Evolutionary conservation across 2,329 filamentous ascomycete species (phyloP), one percentile per base, ranked within the genome.

Genomic region (Trichoderma arundinaceum): DNA sequence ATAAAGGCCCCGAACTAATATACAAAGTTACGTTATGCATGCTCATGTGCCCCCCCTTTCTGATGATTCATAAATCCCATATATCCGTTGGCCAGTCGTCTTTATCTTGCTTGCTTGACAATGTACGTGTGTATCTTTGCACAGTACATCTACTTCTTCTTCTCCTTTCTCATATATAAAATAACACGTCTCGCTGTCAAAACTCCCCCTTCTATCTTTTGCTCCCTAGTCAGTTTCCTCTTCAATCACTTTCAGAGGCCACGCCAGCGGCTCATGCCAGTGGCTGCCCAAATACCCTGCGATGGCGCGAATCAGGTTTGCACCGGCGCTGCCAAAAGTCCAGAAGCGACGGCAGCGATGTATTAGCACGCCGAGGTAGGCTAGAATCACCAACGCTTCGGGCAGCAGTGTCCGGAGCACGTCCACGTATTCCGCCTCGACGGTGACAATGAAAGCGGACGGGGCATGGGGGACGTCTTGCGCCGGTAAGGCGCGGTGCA

Each of bases 291-390:
- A 66, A 53, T 77, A 72, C 15, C 71, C 69, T 6, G 76, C 71
- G 13, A 79, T 72, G 1, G 76, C 72, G 1, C 71, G 69, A 35
- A 79, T 71, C 43, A 79, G 52, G 49, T 71, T 71, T 0, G 72
- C 71, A 1, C 77, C 77, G 2, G 73, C 73, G 57, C 72, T 71
- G 5, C 73, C 77, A 68, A 81, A 74, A 32, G 80, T 72, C 81
- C 81, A 83, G 41, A 74, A 71, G 4, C 71, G 66, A 8, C 77
- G 73, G 46, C 75, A 78, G 13, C 74, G 75, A 66, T 83, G 79
- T n/a, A 84, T 72, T 48, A 85, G 69, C 4, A 83, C 77, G 10
- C 81, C 82, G 66, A 83, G 84, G 68, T 84, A 79, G 6, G 81
- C 82, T 22, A 86, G 71, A 7, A 85, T 77, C 10, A 83, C 73